Evolutionary conservation across 2,329 filamentous ascomycete species (phyloP), one percentile per base, ranked within the genome.

Genomic region (Cordyceps militaris): DNA sequence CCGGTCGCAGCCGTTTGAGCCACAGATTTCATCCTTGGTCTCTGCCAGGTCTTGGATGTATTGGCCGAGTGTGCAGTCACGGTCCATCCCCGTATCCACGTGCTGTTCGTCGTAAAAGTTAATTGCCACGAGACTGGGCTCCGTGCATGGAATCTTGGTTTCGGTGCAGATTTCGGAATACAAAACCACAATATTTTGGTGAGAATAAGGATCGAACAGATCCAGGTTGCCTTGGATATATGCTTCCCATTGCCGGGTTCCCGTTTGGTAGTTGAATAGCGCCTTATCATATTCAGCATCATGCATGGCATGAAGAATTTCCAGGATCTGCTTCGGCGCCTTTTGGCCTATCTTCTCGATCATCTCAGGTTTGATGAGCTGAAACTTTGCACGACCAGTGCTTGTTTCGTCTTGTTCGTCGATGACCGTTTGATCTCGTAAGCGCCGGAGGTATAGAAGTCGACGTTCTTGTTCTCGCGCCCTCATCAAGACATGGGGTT

Each of bases 251-350:
- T 97, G 92, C 30, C 90, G 84, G 58, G 91, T 96, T 69, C 97
- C 93, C 0, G 91, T 97, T 69, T 91, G 84, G 68, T 97, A 99
- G 65, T 92, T 91, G 72, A 97, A 90, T 34, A 95, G 75, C 1
- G 93, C 92, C 71, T 94, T 96, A 69, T 99, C 92, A 65, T 97
- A 97, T 70, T 99, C 94, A 2, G 92, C 92, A 68, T 97, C 91
- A 70, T 97, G 92, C 13, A 97, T 92, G 23, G 94, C 94, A 69
- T 94, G 91, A 7, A 99, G 75, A 50, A 97, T 91, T 65, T 97
- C 93, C 75, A 92, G 91, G 32, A 97, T 89, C 67, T 96, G 91
- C 46, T 85, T 84, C 0, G 92, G 89, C 3, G 90, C 88, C 64
- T 87, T 86, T 55, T 89, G 86, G 1, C 90, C 85, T 47, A 91